A percentile compares a stretch with the other conserved stretches of the same genome.
These are phyloP conservation scores for Melaleuca quinquenervia DNA, from an alignment of 345 rosid genomes.

Conservation along the genomic window DNA sequence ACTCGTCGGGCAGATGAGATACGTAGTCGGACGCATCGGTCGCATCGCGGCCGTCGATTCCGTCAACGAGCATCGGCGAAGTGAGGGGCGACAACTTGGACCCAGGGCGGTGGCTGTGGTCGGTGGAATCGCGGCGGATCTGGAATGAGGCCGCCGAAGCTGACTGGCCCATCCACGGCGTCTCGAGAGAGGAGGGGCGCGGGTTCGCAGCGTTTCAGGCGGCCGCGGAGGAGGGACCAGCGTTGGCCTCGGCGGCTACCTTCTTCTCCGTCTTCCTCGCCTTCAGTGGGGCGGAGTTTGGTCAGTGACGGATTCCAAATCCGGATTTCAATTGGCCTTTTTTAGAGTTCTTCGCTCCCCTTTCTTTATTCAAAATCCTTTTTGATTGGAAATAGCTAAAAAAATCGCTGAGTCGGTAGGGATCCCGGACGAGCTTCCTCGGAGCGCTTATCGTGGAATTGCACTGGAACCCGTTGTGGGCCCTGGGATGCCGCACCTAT, in stretches of 20 bases:
- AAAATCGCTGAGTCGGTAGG: background rate
- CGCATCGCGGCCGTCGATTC: background rate
- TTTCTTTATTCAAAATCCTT: background rate
- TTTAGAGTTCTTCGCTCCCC: background rate
- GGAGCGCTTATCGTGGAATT: background rate
- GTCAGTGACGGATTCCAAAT: slow-evolving; percentile 26
- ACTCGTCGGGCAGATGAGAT: slow-evolving; percentile 68
- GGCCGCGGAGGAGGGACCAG: background rate
- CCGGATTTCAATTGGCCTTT: slow-evolving; percentile 24
- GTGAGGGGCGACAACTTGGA: slow-evolving; percentile 12
- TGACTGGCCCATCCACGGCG: slow-evolving; percentile 68
- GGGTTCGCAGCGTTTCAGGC: background rate
- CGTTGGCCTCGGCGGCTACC: background rate
- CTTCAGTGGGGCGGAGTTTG: background rate
- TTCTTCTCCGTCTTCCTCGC: background rate
- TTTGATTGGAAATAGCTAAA: background rate
- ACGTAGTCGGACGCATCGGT: slow-evolving; percentile 31
- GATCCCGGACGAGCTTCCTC: background rate
- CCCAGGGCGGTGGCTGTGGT: slow-evolving; percentile 14
- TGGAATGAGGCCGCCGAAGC: slow-evolving; percentile 41
- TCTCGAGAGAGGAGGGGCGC: background rate
- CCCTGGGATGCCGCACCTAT: background rate
- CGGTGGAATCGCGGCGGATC: slow-evolving; percentile 25
- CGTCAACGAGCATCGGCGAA: slow-evolving; percentile 22
- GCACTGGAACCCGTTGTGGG: background rate